phyloP scores from a whole-genome alignment of 805 yeast species.

The Saccharomycopsis vini region DNA sequence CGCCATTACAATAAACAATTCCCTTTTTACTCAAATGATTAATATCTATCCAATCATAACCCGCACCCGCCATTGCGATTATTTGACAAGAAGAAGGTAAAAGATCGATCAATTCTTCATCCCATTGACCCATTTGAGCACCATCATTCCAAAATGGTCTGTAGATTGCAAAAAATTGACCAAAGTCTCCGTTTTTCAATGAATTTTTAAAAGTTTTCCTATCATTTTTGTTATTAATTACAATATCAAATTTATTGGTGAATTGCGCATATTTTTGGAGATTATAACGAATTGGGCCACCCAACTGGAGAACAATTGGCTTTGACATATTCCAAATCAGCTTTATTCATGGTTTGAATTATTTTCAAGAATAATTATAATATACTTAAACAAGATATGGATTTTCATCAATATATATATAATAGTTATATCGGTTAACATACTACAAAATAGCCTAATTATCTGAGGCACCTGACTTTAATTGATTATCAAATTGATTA shows the following conservation, averaged over 20 bases:
- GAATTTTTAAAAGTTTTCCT: slow-evolving; percentile 11
- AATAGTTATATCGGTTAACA: too few relatives aligned
- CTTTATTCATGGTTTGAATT: too few relatives aligned
- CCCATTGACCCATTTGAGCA: slow-evolving; percentile 18
- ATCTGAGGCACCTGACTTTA: too few relatives aligned
- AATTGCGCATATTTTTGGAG: slow-evolving; percentile 7
- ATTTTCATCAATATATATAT: too few relatives aligned
- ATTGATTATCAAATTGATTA: too few relatives aligned
- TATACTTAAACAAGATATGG: too few relatives aligned
- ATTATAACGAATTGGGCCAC: slow-evolving; percentile 18
- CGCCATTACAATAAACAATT: slow-evolving; percentile 23
- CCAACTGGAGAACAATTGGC: slow-evolving; percentile 14
- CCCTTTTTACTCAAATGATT: slow-evolving; percentile 31
- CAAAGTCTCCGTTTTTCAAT: slow-evolving; percentile 4
- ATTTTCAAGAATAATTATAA: too few relatives aligned
- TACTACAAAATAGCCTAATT: too few relatives aligned
- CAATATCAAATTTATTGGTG: slow-evolving; percentile 6
- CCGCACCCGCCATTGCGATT: slow-evolving; percentile 33
- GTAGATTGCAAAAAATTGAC: slow-evolving; percentile 15
- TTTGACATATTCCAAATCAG: too few relatives aligned
- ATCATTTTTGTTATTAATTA: background rate
- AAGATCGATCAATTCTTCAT: slow-evolving; percentile 13
- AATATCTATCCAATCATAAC: slow-evolving; percentile 47
- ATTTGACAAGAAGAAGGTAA: slow-evolving; percentile 13
- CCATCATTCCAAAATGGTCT: slow-evolving; percentile 19